Conservation (phyloP, 768 basidiomycete genomes). For the Coprinellus micaceus region DNA sequence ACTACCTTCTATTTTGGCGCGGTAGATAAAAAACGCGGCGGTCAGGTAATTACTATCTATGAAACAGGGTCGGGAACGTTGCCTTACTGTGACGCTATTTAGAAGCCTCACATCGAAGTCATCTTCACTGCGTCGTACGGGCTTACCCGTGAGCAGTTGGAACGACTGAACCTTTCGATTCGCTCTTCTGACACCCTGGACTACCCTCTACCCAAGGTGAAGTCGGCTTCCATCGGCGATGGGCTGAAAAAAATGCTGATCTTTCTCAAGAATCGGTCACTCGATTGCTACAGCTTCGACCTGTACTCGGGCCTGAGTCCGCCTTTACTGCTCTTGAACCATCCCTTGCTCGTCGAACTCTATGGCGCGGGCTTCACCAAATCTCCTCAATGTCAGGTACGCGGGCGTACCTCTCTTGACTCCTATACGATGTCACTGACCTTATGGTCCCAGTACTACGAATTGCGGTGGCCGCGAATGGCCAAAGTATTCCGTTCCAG, state of each 20-base stretch:
- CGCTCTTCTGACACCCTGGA: slow-evolving; percentile 39
- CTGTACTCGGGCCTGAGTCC: slow-evolving; percentile 16
- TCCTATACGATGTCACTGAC: slow-evolving; percentile 8
- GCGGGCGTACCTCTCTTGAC: too few species aligned
- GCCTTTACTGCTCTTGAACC: slow-evolving; percentile 58
- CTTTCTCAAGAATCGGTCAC: not conserved
- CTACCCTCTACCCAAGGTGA: slow-evolving; percentile 18
- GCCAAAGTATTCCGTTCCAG: slow-evolving; percentile 58
- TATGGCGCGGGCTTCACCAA: slow-evolving; percentile 85
- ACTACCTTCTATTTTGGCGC: slow-evolving; percentile 83
- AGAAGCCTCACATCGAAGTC: slow-evolving; percentile 61
- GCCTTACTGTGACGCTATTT: too few species aligned
- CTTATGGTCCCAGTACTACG: slow-evolving; percentile 56
- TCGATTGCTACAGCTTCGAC: not conserved
- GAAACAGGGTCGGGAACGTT: too few species aligned
- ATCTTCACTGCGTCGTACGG: slow-evolving; percentile 82
- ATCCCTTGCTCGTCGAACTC: slow-evolving; percentile 68
- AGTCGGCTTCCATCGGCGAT: not conserved
- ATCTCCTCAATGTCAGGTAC: slow-evolving; percentile 51
- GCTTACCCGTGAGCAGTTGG: slow-evolving; percentile 59
- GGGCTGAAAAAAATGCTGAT: not conserved
- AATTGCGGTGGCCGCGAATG: slow-evolving; percentile 79
- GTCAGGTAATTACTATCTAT: slow-evolving; percentile 33
- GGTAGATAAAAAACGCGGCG: slow-evolving; percentile 45
- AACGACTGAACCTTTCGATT: slow-evolving; percentile 68